Conservation (phyloP, 805 yeast species). For the Wickerhamomyces rabaulensis region DNA sequence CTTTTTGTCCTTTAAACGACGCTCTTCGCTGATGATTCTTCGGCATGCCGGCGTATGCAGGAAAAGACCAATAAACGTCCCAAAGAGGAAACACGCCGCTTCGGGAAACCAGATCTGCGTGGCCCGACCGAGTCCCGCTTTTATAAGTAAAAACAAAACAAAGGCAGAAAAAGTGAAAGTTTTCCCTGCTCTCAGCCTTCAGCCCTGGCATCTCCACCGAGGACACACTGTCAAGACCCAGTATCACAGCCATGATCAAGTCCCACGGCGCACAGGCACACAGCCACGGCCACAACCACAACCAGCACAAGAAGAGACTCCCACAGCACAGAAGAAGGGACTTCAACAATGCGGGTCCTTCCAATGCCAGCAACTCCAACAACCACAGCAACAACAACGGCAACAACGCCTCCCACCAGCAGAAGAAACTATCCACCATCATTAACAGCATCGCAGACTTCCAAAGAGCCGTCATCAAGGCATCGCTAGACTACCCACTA, state of each 20-base stretch:
- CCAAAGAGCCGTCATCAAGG: slow-evolving; percentile 10
- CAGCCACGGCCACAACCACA: neutral
- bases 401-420: neutral
- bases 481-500: slow-evolving; percentile 12
- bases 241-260: neutral
- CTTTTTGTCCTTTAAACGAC: too few species aligned
- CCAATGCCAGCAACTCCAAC: slow-evolving; percentile 1
- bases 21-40: neutral
- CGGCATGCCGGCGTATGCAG: neutral
- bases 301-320: neutral
- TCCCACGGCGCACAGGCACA: neutral
- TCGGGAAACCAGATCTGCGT: neutral
- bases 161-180: neutral
- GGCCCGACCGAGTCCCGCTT: neutral
- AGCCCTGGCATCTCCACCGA: too few species aligned
- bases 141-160: neutral
- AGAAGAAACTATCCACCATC: neutral
- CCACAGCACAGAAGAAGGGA: neutral
- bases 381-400: slow-evolving; percentile 2
- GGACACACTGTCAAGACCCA: too few species aligned
- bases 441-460: slow-evolving; percentile 9
- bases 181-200: neutral
- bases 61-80: neutral
- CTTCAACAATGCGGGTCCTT: neutral
- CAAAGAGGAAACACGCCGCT: neutral